These are phyloP conservation scores for Fusarium illudens DNA, from an alignment of 2,329 filamentous ascomycete species.

Conservation along the genomic window DNA sequence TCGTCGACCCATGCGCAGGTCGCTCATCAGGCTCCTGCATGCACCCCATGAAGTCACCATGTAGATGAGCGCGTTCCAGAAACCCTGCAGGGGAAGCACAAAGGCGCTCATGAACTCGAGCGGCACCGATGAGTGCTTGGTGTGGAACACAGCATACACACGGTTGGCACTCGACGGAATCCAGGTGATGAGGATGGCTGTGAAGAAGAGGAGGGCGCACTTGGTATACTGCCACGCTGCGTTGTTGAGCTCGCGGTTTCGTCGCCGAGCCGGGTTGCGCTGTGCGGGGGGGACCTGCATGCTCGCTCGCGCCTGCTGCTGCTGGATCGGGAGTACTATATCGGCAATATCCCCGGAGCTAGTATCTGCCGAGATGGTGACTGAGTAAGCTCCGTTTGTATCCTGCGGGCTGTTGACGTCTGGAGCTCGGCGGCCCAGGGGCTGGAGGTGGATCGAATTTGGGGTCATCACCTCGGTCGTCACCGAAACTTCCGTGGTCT, in stretches of 20 bases:
- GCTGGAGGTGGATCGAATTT: constrained; percentile 36
- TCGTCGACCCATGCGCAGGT: constrained; percentile 45
- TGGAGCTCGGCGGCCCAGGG: constrained; percentile 32
- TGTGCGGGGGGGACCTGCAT: constrained; percentile 17
- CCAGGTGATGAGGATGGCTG: constrained; percentile 76
- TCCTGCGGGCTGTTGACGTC: constrained; percentile 20
- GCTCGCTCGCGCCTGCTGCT: constrained; percentile 18
- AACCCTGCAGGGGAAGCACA: constrained; percentile 82
- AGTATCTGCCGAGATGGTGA: constrained; percentile 57
- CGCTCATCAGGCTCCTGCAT: constrained; percentile 59
- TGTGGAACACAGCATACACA: constrained; percentile 72
- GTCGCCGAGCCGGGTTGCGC: constrained; percentile 46
- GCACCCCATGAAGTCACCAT: constrained; percentile 72
- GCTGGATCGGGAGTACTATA: constrained; percentile 40
- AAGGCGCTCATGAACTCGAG: constrained; percentile 76
- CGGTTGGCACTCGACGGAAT: constrained; percentile 81
- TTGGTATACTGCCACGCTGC: constrained; percentile 76
- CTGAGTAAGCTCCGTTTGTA: constrained; percentile 54
- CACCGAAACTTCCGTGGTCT: constrained; percentile 71
- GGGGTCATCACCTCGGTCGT: constrained; percentile 56
- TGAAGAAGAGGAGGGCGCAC: constrained; percentile 75
- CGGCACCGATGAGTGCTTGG: constrained; percentile 59
- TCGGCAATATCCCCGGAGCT: constrained; percentile 35
- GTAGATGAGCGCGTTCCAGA: constrained; percentile 87
- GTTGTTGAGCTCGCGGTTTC: constrained; percentile 63